phyloP scores from a whole-genome alignment of 257 asterid species.

The Fraxinus excelsior region DNA sequence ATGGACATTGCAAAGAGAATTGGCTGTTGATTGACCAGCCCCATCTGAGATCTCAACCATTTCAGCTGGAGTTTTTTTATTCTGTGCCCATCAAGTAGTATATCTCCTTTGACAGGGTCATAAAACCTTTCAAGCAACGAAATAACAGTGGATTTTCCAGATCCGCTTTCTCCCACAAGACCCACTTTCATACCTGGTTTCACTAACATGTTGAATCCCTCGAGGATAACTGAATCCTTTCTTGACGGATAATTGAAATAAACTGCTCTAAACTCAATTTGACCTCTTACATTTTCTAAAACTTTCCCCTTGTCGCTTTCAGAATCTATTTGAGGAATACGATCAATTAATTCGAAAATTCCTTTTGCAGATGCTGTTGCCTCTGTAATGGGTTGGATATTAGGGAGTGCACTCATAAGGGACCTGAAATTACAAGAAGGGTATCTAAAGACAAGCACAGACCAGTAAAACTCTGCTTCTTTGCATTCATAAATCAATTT shows the following conservation, averaged over 20 bases:
- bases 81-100: constrained; percentile 50
- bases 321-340: constrained; percentile 51
- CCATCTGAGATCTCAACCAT: constrained; percentile 58
- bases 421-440: constrained; percentile 27
- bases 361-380: constrained; percentile 54
- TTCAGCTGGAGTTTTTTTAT: constrained; percentile 44
- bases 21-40: constrained; percentile 57
- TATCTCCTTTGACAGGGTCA: constrained; percentile 47
- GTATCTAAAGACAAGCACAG: background rate
- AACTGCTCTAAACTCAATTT: constrained; percentile 67
- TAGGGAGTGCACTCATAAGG: constrained; percentile 39
- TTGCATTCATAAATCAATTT: background rate
- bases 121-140: constrained; percentile 55
- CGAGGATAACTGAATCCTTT: constrained; percentile 47
- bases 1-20: constrained; percentile 55
- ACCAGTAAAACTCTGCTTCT: background rate
- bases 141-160: constrained; percentile 65
- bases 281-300: constrained; percentile 45
- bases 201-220: constrained; percentile 53
- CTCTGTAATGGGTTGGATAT: constrained; percentile 49
- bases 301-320: constrained; percentile 47
- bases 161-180: constrained; percentile 83
- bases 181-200: constrained; percentile 62
- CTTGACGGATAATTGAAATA: constrained; percentile 72
- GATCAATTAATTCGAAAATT: constrained; percentile 55